A percentile compares a stretch with the other conserved stretches of the same genome.
Evolutionary conservation across 768 basidiomycete species (phyloP).

Genomic region (Auricularia sp.): DNA sequence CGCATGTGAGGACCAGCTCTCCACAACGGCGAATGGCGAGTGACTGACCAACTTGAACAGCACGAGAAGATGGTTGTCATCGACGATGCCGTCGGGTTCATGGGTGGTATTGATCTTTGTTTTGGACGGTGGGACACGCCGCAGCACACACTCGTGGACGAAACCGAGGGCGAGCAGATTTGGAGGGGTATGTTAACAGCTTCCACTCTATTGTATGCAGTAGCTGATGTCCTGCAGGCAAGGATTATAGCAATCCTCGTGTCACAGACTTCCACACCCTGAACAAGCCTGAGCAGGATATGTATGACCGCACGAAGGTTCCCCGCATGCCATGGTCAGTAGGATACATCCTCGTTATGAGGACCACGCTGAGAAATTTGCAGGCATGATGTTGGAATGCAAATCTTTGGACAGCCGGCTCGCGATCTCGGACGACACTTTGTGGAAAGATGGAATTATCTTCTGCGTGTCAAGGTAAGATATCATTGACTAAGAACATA

Average conservation of each 20-base stretch:
- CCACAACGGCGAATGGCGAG: neutral
- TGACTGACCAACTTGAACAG: conserved; percentile 27
- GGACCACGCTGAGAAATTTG: neutral
- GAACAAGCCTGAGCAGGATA: conserved; percentile 85
- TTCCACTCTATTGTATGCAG: neutral
- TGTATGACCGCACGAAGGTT: conserved; percentile 84
- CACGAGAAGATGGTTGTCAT: conserved; percentile 98
- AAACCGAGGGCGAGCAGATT: conserved; percentile 63
- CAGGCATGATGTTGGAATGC: conserved; percentile 96
- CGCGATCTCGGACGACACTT: conserved; percentile 93
- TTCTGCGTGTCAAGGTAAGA: conserved; percentile 75
- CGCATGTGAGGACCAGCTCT: conserved; percentile 50
- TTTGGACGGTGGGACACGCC: conserved; percentile 98
- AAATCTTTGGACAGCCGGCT: conserved; percentile 93
- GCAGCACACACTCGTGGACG: conserved; percentile 84
- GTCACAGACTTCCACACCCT: conserved; percentile 77
- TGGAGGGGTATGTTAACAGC: conserved; percentile 64
- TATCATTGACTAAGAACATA: conserved; percentile 18
- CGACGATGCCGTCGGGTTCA: conserved; percentile 94
- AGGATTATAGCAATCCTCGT: conserved; percentile 91
- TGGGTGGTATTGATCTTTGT: conserved; percentile 93
- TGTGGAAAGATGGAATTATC: conserved; percentile 89
- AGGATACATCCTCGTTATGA: neutral
- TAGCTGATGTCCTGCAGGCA: conserved; percentile 41
- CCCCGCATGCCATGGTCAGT: conserved; percentile 94